Evolutionary conservation across 2,329 filamentous ascomycete species (phyloP).

Genomic region (Raffaelea ambrosiae): DNA sequence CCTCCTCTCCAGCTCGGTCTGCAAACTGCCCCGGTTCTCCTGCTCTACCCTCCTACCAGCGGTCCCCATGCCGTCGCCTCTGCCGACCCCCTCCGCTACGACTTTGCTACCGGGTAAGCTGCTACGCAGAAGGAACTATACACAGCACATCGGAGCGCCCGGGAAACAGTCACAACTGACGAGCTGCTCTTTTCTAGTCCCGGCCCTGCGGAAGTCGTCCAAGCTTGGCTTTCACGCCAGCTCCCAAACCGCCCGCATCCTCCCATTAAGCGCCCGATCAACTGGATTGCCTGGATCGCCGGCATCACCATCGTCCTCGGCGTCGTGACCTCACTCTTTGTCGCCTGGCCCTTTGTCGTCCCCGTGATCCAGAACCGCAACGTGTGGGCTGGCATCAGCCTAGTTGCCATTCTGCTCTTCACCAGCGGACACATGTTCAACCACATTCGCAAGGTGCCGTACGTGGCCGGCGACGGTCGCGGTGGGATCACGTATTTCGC

Average conservation of each 20-base stretch:
- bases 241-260: constrained; percentile 73
- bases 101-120: constrained; percentile 72
- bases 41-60: constrained; percentile 77
- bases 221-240: constrained; percentile 69
- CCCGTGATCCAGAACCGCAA: constrained; percentile 85
- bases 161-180: background rate
- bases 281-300: constrained; percentile 69
- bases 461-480: constrained; percentile 74
- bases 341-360: constrained; percentile 69
- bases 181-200: constrained; percentile 40
- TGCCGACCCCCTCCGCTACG: constrained; percentile 65
- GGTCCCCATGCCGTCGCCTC: constrained; percentile 70
- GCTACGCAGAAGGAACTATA: background rate
- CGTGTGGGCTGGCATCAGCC: constrained; percentile 81
- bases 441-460: constrained; percentile 92
- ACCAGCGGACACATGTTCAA: constrained; percentile 99
- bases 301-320: constrained; percentile 63
- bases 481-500: constrained; percentile 90
- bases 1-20: constrained; percentile 62
- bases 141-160: too few species aligned
- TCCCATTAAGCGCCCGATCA: constrained; percentile 71
- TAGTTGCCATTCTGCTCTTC: constrained; percentile 86
- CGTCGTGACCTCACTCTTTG: constrained; percentile 56
- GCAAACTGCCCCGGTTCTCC: constrained; percentile 85
- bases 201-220: constrained; percentile 67